These are phyloP conservation scores for Nicotiana attenuata DNA, from an alignment of 257 asterid genomes.

Conservation along the genomic window DNA sequence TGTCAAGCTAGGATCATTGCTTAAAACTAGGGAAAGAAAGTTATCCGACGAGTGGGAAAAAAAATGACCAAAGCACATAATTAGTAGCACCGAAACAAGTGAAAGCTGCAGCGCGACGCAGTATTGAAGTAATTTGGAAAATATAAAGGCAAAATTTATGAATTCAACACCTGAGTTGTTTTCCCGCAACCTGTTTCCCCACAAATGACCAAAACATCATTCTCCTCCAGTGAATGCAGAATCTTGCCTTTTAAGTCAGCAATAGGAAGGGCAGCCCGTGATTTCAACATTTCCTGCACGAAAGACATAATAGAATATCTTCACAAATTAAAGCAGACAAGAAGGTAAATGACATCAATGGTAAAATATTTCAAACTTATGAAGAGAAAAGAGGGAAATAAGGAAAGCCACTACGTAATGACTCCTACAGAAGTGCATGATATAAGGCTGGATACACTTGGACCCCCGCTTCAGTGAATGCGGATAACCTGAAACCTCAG, in stretches of 20 bases:
- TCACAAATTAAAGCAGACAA: slow-evolving; percentile 12
- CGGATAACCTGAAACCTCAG: not conserved
- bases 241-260: slow-evolving; percentile 69
- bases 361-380: not conserved
- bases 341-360: not conserved
- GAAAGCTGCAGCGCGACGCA: not conserved
- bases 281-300: slow-evolving; percentile 69
- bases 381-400: not conserved
- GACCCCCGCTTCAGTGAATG: not conserved
- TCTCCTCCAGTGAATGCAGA: slow-evolving; percentile 59
- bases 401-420: not conserved
- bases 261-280: slow-evolving; percentile 82
- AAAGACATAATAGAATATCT: slow-evolving; percentile 18
- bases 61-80: not conserved
- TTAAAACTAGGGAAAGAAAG: not conserved
- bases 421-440: not conserved
- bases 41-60: not conserved
- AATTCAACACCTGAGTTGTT: slow-evolving; percentile 82
- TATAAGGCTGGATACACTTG: not conserved
- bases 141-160: slow-evolving; percentile 5
- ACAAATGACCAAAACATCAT: slow-evolving; percentile 75
- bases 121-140: slow-evolving; percentile 1
- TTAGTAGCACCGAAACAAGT: not conserved
- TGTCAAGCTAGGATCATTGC: not conserved
- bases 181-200: slow-evolving; percentile 99